A percentile compares a stretch with the other conserved stretches of the same genome.
These are phyloP conservation scores for Pyropia yezoensis DNA, from an alignment of 23 red algal genomes.

Conservation along the genomic window DNA sequence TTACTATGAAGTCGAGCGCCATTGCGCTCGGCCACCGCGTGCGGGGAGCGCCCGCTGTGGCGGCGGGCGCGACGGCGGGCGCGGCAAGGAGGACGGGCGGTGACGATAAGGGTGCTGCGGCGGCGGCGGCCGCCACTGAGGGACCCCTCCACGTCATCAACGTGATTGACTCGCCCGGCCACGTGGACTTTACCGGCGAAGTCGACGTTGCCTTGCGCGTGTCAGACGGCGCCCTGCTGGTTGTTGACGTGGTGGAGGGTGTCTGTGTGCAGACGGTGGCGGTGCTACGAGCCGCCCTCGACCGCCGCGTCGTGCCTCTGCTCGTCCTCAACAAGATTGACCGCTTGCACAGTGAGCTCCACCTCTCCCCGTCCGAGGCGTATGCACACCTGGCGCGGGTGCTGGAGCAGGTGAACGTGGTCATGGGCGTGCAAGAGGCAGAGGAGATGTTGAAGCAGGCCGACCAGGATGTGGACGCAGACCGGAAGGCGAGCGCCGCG, in stretches of 20 bases:
- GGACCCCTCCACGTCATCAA: conserved; percentile 64
- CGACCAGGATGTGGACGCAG: too few relatives aligned
- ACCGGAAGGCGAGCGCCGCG: conserved; percentile 29
- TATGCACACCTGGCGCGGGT: conserved; percentile 62
- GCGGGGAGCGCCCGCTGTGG: not conserved
- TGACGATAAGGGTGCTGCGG: too few relatives aligned
- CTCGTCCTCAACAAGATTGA: conserved; percentile 99
- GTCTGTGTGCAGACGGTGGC: conserved; percentile 89
- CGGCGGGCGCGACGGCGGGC: too few relatives aligned
- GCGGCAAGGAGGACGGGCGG: too few relatives aligned
- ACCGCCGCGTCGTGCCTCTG: conserved; percentile 54
- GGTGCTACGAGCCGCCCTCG: conserved; percentile 68
- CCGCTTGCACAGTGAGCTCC: conserved; percentile 63
- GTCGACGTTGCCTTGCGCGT: conserved; percentile 79
- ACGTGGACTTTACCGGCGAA: conserved; percentile 97
- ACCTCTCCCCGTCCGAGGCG: conserved; percentile 63
- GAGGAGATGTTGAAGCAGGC: conserved; percentile 26
- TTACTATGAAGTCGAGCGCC: conserved; percentile 95
- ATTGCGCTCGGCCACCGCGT: conserved; percentile 59
- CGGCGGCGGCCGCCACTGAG: not conserved
- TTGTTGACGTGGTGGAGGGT: conserved; percentile 96
- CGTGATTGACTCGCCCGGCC: conserved; percentile 90
- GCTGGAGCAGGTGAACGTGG: conserved; percentile 83
- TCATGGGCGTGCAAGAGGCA: conserved; percentile 77
- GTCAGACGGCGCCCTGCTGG: conserved; percentile 83